phyloP scores from a whole-genome alignment of 2,329 filamentous ascomycete genomes.

The Colletotrichum musicola region DNA sequence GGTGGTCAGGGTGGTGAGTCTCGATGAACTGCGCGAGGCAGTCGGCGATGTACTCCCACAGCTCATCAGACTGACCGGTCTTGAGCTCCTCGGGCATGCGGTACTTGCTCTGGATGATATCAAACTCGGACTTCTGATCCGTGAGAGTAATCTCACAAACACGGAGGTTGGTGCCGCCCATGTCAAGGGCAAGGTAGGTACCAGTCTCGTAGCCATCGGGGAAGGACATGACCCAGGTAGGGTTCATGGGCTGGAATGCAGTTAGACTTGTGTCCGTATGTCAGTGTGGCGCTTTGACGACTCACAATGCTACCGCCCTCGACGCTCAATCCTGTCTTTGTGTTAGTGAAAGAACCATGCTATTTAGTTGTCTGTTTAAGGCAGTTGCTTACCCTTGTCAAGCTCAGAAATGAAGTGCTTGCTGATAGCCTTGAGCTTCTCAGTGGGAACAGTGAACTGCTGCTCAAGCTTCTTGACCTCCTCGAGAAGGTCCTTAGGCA shows the following conservation, averaged over 20 bases:
- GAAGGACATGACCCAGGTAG: slow-evolving; percentile 94
- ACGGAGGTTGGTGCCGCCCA: slow-evolving; percentile 95
- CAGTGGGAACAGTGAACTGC: slow-evolving; percentile 80
- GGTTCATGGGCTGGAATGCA: slow-evolving; percentile 87
- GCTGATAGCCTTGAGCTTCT: slow-evolving; percentile 90
- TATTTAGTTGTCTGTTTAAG: not conserved
- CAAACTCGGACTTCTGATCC: slow-evolving; percentile 89
- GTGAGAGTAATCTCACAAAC: slow-evolving; percentile 94
- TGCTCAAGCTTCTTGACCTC: slow-evolving; percentile 90
- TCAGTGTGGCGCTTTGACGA: slow-evolving; percentile 40
- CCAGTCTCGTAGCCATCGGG: slow-evolving; percentile 90
- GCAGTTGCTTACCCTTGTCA: slow-evolving; percentile 74
- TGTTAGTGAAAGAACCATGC: slow-evolving; percentile 25
- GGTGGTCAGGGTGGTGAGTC: slow-evolving; percentile 79
- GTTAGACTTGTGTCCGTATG: slow-evolving; percentile 39
- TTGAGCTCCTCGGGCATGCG: slow-evolving; percentile 94
- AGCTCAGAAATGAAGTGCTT: slow-evolving; percentile 91
- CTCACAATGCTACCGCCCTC: slow-evolving; percentile 94
- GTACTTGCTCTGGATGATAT: slow-evolving; percentile 97
- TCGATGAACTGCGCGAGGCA: slow-evolving; percentile 92
- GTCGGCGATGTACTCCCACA: slow-evolving; percentile 96
- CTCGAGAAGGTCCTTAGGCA: slow-evolving; percentile 83
- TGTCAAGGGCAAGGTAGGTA: slow-evolving; percentile 89
- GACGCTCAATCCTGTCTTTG: slow-evolving; percentile 76
- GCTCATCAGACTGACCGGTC: slow-evolving; percentile 83